Evolutionary conservation across 2,329 filamentous ascomycete genomes (phyloP), one percentile per base, ranked within the genome.

Genomic region (Sporothrix luriei): DNA sequence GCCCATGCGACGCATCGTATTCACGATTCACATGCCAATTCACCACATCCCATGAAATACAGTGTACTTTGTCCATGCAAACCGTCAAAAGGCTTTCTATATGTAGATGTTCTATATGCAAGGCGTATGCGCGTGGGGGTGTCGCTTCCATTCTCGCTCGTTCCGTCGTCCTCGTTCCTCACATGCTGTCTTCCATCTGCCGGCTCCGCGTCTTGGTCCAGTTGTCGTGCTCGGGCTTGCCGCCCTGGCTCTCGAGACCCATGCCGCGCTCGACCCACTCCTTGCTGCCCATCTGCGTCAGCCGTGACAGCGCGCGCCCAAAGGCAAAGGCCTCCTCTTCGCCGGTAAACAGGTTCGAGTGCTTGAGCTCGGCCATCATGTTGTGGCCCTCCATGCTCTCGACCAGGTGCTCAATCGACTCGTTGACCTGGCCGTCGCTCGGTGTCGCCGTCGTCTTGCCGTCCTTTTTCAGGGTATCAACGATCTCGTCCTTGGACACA

Each of bases 261-360:
- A 88, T 87, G 1, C 88, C 94, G 16, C 93, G 81, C 80, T 98
- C 94, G 3, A 98, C 91, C 95, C 95, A 99, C 78, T 97, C 91
- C 78, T 89, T 88, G 78, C 92, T 95, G 24, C 93, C 92, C 95
- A 99, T 99, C 80, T 98, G 93, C 68, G 84, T 90, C 72, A 99
- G 81, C 69, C 95, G 84, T 68, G 90, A 94, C 74, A 98, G 79
- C 1, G 95, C 95, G 68, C 95, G 84, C 29, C 93, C 93, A 82
- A 99, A 99, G 0, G 95, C 95, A 82, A 99, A 99, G 0, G 93
- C 87, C 80, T 99, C 95, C 82, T 99, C 95, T 70, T 97, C 95
- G 52, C 95, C 95, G 1, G 90, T 91, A 79, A 99, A 99, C 51
- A 98, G 87, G 73, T 87, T 92, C 54, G 90, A 93, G 74, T 89